phyloP scores from a whole-genome alignment of 2,329 filamentous ascomycete genomes.

The Cytospora paraplurivora region DNA sequence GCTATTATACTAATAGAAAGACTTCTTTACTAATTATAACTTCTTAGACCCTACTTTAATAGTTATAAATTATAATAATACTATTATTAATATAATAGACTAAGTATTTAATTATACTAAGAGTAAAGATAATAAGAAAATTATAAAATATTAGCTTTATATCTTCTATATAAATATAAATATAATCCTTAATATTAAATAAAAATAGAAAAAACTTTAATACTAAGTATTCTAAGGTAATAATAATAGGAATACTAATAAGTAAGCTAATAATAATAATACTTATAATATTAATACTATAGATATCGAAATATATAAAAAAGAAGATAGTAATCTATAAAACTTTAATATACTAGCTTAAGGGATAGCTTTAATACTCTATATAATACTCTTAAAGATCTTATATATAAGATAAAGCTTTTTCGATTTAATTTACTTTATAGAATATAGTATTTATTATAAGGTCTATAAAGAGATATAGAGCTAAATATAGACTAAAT shows the following conservation, averaged over 20 bases:
- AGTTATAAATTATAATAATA: not conserved
- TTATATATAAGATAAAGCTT: not conserved
- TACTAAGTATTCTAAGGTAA: too few species aligned
- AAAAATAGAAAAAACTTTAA: not conserved
- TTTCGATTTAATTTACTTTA: too few species aligned
- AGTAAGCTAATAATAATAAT: too few species aligned
- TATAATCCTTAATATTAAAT: not conserved
- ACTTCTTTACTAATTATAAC: not conserved
- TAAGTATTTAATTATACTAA: too few species aligned
- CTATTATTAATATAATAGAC: not conserved
- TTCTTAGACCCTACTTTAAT: not conserved
- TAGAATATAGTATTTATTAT: too few species aligned
- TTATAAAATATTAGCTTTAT: too few species aligned
- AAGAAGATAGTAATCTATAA: not conserved
- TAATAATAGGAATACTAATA: too few species aligned
- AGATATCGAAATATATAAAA: not conserved
- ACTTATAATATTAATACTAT: not conserved
- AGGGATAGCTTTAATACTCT: not conserved
- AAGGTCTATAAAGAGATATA: too few species aligned
- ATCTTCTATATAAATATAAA: not conserved
- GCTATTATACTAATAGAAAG: not conserved
- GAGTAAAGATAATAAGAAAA: not conserved
- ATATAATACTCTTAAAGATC: not conserved
- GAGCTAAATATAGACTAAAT: too few species aligned
- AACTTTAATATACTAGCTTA: not conserved